A percentile compares a stretch with the other conserved stretches of the same genome.
phyloP scores from a whole-genome alignment of 2,329 filamentous ascomycete genomes.

The Penicillium digitatum region DNA sequence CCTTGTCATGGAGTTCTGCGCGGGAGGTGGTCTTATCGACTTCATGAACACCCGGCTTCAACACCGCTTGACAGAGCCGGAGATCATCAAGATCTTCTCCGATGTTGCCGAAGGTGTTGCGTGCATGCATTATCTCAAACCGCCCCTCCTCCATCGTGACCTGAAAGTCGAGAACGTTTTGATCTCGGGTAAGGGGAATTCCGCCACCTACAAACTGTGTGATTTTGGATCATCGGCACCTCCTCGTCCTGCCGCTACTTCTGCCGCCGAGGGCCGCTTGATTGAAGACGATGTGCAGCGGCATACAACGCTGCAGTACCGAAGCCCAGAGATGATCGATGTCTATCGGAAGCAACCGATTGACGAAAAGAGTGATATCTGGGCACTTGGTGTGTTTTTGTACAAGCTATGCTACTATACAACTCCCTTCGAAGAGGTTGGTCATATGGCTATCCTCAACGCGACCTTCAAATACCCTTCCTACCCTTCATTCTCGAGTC shows the following conservation, averaged over 20 bases:
- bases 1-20: conserved; percentile 95
- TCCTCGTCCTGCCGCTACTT: conserved; percentile 78
- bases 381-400: conserved; percentile 88
- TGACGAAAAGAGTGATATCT: conserved; percentile 98
- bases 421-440: conserved; percentile 95
- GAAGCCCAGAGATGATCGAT: conserved; percentile 98
- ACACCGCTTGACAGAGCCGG: conserved; percentile 92
- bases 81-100: conserved; percentile 94
- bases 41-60: conserved; percentile 99
- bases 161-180: conserved; percentile 97
- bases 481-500: conserved; percentile 85
- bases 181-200: conserved; percentile 66
- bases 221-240: conserved; percentile 92
- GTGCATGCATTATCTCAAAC: conserved; percentile 98
- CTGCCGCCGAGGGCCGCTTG: conserved; percentile 79
- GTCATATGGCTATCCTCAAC: conserved; percentile 94
- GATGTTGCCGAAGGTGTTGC: conserved; percentile 95
- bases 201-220: conserved; percentile 85
- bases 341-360: conserved; percentile 95
- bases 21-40: conserved; percentile 91
- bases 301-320: conserved; percentile 94
- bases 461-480: conserved; percentile 88
- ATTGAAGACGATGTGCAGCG: conserved; percentile 97
- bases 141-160: conserved; percentile 85
- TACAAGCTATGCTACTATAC: conserved; percentile 99